Evolutionary conservation across 1,139 yeast species (phyloP).

Genomic region (Candida freyschussii): DNA sequence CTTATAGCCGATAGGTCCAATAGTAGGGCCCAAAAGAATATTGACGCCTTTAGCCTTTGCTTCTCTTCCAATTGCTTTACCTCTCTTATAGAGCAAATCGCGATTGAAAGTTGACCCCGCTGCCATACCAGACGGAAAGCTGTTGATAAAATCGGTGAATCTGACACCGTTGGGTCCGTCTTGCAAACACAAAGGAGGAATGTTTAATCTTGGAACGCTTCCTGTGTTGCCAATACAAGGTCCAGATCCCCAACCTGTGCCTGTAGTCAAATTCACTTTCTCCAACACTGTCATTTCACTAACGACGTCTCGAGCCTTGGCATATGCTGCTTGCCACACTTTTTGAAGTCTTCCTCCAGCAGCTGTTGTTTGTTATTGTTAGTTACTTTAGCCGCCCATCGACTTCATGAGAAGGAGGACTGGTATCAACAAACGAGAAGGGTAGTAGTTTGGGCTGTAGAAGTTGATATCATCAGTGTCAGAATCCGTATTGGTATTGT

Average conservation of each 20-base stretch:
- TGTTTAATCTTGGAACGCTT: conserved; percentile 49
- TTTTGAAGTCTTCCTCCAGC: conserved; percentile 27
- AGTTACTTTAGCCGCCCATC: conserved; percentile 4
- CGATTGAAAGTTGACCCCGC: conserved; percentile 56
- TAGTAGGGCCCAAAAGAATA: conserved; percentile 52
- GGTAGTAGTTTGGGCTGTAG: conserved; percentile 22
- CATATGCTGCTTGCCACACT: conserved; percentile 54
- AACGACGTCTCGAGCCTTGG: conserved; percentile 47
- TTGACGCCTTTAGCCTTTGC: conserved; percentile 52
- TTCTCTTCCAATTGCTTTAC: conserved; percentile 55
- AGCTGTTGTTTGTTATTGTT: conserved; percentile 11
- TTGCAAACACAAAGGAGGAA: conserved; percentile 55
- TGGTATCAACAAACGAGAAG: conserved; percentile 24
- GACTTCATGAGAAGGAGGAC: not conserved
- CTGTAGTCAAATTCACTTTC: conserved; percentile 60
- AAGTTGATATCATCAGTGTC: conserved; percentile 20
- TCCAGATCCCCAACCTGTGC: conserved; percentile 62
- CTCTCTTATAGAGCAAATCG: conserved; percentile 47
- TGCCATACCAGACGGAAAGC: conserved; percentile 57
- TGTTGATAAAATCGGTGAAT: conserved; percentile 51
- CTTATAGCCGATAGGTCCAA: conserved; percentile 60
- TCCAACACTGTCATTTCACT: conserved; percentile 53
- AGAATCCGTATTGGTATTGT: conserved; percentile 8
- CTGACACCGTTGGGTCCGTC: conserved; percentile 66
- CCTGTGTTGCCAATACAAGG: conserved; percentile 67